Percentiles rank a stretch among this genome's conserved stretches.
phyloP scores from a whole-genome alignment of 768 basidiomycete genomes.

The Hirschioporus abietinus region DNA sequence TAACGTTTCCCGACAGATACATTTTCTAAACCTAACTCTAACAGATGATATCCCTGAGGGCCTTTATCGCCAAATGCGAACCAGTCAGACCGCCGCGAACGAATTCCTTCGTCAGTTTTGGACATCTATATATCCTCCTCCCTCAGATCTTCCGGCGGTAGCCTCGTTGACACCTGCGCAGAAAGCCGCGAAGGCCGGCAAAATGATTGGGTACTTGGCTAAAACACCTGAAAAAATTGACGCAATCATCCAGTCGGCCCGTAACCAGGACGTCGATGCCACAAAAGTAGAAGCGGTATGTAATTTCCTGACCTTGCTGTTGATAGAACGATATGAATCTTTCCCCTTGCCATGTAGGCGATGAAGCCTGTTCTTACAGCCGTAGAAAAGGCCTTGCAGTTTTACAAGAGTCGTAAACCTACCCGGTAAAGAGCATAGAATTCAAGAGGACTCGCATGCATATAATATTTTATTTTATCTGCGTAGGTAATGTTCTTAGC shows the following conservation, averaged over 20 bases:
- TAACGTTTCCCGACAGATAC: neutral
- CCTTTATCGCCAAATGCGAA: conserved; percentile 77
- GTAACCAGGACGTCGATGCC: conserved; percentile 57
- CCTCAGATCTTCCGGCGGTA: conserved; percentile 48
- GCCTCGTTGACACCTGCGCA: conserved; percentile 56
- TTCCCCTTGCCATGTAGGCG: conserved; percentile 38
- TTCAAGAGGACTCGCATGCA: neutral
- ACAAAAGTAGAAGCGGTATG: conserved; percentile 60
- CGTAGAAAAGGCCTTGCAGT: conserved; percentile 65
- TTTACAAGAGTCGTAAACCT: conserved; percentile 40
- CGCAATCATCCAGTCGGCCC: conserved; percentile 62
- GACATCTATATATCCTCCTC: conserved; percentile 78
- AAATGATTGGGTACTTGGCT: conserved; percentile 81
- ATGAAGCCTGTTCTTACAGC: conserved; percentile 73
- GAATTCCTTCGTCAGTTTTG: conserved; percentile 97
- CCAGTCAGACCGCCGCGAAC: conserved; percentile 88
- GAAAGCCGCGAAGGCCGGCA: conserved; percentile 70
- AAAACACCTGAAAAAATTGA: conserved; percentile 80
- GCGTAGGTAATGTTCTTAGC: neutral
- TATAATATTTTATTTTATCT: neutral
- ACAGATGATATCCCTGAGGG: conserved; percentile 76
- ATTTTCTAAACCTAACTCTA: neutral
- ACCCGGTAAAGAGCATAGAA: conserved; percentile 16
- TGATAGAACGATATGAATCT: conserved; percentile 1
- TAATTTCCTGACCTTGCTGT: conserved; percentile 8